Base-by-base conservation (phyloP, 768 basidiomycete species). In the Suillus plorans region DNA sequence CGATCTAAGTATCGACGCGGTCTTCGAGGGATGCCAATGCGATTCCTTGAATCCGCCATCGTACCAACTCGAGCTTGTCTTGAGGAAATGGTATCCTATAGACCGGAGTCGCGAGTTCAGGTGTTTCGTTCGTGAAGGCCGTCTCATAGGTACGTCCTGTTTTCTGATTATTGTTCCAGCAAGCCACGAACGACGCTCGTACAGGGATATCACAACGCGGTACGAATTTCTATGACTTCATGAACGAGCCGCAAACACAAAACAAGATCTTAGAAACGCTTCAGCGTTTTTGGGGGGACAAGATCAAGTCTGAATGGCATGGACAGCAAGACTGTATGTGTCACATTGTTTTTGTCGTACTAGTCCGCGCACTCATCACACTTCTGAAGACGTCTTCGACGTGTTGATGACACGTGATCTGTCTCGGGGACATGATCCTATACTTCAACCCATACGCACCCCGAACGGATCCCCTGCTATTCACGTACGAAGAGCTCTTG, bases 361-460 rank as follows among this genome's bases (percentile, higher is more conserved):
- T n/a, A 25, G 25, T 22, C 18, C n/a, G 28, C 31, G 31, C 45
- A 10, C 34, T 20, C 31, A 50, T 22, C 37, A 22, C 56, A 16
- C 58, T 18, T 31, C 44, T 66, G 53, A 57, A 96, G 96, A 97
- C 72, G 79, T 85, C 10, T 89, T 99, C 70, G 96, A 99, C 73
- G 77, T 97, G 55, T 85, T 96, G 65, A 84, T 98, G 42, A 94
- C 94, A 2, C 89, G 94, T 36, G 88, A 95, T 73, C 81, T 94
- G 42, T 76, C 83, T 2, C 82, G 86, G 13, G 91, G 87, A 18
- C 91, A 95, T 76, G 81, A n/a, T 98, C 69, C 74, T 99, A 71
- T 96, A 98, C 74, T 94, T 98, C 77, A 95, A 95, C 68, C 94
- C 95, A 0, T 97, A 90, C 71, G 85, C 89, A 13, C 85, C 88